phyloP scores from a whole-genome alignment of 2,329 filamentous ascomycete genomes.

The Ceratocystis albifundus region DNA sequence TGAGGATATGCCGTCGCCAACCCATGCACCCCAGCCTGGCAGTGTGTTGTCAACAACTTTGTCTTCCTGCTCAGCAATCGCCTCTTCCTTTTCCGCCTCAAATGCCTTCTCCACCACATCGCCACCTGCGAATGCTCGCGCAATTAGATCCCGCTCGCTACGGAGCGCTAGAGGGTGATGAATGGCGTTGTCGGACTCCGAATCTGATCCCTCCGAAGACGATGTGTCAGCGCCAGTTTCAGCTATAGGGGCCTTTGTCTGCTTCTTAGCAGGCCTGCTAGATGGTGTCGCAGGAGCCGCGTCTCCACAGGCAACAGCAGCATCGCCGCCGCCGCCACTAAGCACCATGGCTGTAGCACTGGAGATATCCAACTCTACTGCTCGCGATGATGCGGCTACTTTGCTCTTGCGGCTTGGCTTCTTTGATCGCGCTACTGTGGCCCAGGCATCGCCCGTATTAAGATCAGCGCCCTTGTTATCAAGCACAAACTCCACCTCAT shows the following conservation, averaged over 20 bases:
- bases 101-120: conserved; percentile 76
- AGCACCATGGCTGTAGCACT: conserved; percentile 20
- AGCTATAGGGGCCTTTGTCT: background rate
- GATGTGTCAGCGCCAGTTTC: conserved; percentile 17
- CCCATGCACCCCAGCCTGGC: conserved; percentile 89
- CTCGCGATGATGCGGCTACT: conserved; percentile 13
- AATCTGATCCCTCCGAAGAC: conserved; percentile 10
- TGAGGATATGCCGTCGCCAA: conserved; percentile 68
- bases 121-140: conserved; percentile 77
- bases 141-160: conserved; percentile 54
- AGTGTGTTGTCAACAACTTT: conserved; percentile 74
- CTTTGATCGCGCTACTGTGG: conserved; percentile 24
- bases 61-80: conserved; percentile 66
- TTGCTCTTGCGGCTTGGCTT: conserved; percentile 29
- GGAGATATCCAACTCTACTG: conserved; percentile 19
- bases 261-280: background rate
- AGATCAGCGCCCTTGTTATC: conserved; percentile 20
- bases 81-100: conserved; percentile 61
- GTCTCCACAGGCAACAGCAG: background rate
- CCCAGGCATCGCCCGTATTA: conserved; percentile 19
- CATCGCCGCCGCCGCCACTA: background rate
- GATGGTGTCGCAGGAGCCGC: background rate
- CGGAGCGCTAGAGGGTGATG: conserved; percentile 44
- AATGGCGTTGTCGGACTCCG: conserved; percentile 28
- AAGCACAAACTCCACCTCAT: conserved; percentile 26